Evolutionary conservation across 1,284 basidiomycete species (phyloP), one percentile per base, ranked within the genome.

Genomic region (Cutaneotrichosporon cutaneum): DNA sequence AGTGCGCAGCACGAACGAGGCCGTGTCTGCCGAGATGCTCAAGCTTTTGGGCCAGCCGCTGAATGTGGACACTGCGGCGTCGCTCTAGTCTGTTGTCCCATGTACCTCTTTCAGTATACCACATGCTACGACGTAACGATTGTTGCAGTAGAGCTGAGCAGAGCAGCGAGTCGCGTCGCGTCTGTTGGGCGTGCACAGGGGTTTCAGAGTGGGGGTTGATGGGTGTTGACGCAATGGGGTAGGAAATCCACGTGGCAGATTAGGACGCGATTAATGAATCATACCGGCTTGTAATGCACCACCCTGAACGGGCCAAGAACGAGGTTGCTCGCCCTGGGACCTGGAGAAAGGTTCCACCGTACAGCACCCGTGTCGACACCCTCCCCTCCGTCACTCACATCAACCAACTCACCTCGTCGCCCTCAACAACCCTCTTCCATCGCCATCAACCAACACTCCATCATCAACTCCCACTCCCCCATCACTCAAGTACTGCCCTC

Each of bases 1-100:
- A 9, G 85, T 98, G 50, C 86, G 96, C 71, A 95, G 94, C 72
- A 98, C 96, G 2, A 97, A 95, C 60, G 94, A 95, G 76, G 84
- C 88, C 36, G 93, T 96, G 10, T 93, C 94, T 42, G 77, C 82
- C 2, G 90, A 94, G 79, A 84, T 94, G 52, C 84, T 92, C 74
- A 84, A 83, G 71, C 65, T 80, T 24, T 63, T 74, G 21, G 67
- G 68, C 32, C 75, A 74, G 57, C 77, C 77, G 16, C 64, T 80
- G 33, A 77, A 79, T 56, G 67, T 65, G 24, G 77, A 79, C 58
- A 62, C 65, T 9, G 75, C 77, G 11, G 51, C 60, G 13, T 58
- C 56, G 33, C 52, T 61, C 13, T 61, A 58, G 33, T 27, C 2
- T 39, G 22, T 51, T 51, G 48, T 51, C 18, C 27, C 27, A 51